These are phyloP conservation scores for Punica granatum DNA, from an alignment of 345 rosid genomes.

Conservation along the genomic window DNA sequence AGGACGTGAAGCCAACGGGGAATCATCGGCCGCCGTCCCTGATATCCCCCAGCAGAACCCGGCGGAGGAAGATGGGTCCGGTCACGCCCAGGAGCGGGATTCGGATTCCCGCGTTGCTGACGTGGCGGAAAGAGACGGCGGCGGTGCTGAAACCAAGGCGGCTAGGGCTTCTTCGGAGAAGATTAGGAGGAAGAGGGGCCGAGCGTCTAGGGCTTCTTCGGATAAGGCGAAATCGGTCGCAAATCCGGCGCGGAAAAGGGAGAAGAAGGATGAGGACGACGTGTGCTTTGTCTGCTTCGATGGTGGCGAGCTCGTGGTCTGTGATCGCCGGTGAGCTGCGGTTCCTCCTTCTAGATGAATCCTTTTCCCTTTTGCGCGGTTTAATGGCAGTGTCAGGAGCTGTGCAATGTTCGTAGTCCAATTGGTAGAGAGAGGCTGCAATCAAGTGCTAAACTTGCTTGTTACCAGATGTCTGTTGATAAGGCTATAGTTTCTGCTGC, in stretches of 20 bases:
- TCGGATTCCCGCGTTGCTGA: slow-evolving; percentile 11
- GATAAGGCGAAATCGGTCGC: slow-evolving; percentile 16
- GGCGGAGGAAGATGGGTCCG: neutral
- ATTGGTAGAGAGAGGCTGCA: neutral
- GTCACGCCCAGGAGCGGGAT: neutral
- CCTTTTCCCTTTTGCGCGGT: neutral
- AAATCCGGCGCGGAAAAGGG: slow-evolving; percentile 13
- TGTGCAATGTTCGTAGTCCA: neutral
- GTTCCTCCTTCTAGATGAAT: neutral
- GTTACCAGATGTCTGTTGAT: neutral
- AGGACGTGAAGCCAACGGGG: neutral
- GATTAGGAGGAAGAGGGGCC: slow-evolving; percentile 58
- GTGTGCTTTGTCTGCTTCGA: slow-evolving; percentile 94
- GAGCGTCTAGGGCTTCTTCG: slow-evolving; percentile 39
- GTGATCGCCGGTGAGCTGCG: slow-evolving; percentile 72
- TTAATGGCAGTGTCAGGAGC: neutral
- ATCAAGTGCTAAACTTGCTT: neutral
- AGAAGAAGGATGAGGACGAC: slow-evolving; percentile 61
- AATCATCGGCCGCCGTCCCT: neutral
- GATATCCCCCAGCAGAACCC: neutral
- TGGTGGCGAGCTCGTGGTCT: slow-evolving; percentile 88
- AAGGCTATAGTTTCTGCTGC: neutral
- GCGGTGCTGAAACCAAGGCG: slow-evolving; percentile 9
- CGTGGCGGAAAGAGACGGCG: slow-evolving; percentile 11
- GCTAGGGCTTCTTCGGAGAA: slow-evolving; percentile 13